Evolutionary conservation across 2,329 filamentous ascomycete species (phyloP).

Genomic region (Alternaria sp.): DNA sequence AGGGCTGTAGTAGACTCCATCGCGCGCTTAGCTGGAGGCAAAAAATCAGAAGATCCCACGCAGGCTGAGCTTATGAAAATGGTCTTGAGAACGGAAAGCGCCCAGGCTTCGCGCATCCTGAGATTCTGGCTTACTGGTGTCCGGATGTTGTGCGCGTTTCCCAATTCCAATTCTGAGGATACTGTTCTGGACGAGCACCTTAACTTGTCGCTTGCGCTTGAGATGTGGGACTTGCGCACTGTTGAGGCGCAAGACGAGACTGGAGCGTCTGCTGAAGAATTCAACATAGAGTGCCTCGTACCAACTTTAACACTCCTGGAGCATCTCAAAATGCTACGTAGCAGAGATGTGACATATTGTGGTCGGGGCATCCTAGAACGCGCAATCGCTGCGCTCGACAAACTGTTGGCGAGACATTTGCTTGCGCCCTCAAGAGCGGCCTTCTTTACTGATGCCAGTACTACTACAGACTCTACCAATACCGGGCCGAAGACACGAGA

Average conservation of each 20-base stretch:
- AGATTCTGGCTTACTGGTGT: constrained; percentile 48
- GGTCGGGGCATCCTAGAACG: constrained; percentile 12
- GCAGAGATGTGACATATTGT: constrained; percentile 1
- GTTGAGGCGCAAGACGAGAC: constrained; percentile 39
- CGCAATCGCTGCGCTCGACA: constrained; percentile 42
- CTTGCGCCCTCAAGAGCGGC: constrained; percentile 52
- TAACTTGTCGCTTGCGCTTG: constrained; percentile 36
- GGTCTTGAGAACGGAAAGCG: constrained; percentile 45
- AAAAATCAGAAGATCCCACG: constrained; percentile 29
- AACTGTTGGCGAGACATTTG: constrained; percentile 54
- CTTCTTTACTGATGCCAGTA: constrained; percentile 44
- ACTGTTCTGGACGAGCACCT: constrained; percentile 21
- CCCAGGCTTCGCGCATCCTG: constrained; percentile 49
- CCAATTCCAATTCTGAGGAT: background rate
- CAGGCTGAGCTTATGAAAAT: constrained; percentile 50
- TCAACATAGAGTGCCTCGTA: constrained; percentile 51
- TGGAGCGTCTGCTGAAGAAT: constrained; percentile 46
- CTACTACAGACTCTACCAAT: constrained; percentile 11
- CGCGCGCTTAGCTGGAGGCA: constrained; percentile 23
- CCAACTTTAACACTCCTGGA: constrained; percentile 42
- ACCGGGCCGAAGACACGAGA: constrained; percentile 13
- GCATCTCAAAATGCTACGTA: constrained; percentile 21
- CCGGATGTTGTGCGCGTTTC: constrained; percentile 22
- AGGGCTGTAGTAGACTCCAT: constrained; percentile 34
- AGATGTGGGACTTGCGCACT: constrained; percentile 48